phyloP scores from a whole-genome alignment of 2,329 filamentous ascomycete genomes.

The Purpureocillium lavendulum region DNA sequence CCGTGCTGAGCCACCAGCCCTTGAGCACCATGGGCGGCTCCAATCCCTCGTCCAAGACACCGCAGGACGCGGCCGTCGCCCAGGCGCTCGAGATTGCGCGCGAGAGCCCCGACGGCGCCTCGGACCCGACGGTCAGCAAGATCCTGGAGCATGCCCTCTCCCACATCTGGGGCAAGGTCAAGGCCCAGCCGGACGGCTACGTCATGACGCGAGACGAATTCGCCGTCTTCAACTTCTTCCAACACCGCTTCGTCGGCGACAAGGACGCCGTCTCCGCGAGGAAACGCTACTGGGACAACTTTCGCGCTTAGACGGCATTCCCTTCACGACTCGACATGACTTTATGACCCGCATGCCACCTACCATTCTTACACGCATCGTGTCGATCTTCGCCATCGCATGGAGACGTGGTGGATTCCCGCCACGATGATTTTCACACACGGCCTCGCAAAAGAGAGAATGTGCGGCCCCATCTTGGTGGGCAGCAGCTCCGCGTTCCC shows the following conservation, averaged over 20 bases:
- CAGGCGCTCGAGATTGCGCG: slow-evolving; percentile 69
- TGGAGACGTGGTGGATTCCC: too few relatives aligned
- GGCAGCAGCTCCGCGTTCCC: too few relatives aligned
- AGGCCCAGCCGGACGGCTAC: slow-evolving; percentile 58
- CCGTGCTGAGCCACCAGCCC: slow-evolving; percentile 4
- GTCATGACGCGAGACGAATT: slow-evolving; percentile 72
- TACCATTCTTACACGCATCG: too few relatives aligned
- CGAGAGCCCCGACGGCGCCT: slow-evolving; percentile 58
- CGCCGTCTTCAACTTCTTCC: slow-evolving; percentile 79
- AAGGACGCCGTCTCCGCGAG: slow-evolving; percentile 37
- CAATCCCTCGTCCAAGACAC: slow-evolving; percentile 8
- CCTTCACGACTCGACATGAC: too few relatives aligned
- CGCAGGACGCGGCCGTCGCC: slow-evolving; percentile 39
- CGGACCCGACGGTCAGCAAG: slow-evolving; percentile 52
- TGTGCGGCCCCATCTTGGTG: too few relatives aligned
- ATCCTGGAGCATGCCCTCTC: slow-evolving; percentile 58
- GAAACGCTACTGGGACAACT: slow-evolving; percentile 45
- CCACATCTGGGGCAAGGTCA: slow-evolving; percentile 60
- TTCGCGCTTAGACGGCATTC: slow-evolving; percentile 20
- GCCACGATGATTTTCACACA: too few relatives aligned
- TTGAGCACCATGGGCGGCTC: slow-evolving; percentile 3
- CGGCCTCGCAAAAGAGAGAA: too few relatives aligned
- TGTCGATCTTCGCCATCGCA: too few relatives aligned
- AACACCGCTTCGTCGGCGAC: slow-evolving; percentile 52
- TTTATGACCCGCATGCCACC: too few relatives aligned